These are phyloP conservation scores for Euryodendron excelsum DNA, from an alignment of 148 eudicot species.

Conservation along the genomic window DNA sequence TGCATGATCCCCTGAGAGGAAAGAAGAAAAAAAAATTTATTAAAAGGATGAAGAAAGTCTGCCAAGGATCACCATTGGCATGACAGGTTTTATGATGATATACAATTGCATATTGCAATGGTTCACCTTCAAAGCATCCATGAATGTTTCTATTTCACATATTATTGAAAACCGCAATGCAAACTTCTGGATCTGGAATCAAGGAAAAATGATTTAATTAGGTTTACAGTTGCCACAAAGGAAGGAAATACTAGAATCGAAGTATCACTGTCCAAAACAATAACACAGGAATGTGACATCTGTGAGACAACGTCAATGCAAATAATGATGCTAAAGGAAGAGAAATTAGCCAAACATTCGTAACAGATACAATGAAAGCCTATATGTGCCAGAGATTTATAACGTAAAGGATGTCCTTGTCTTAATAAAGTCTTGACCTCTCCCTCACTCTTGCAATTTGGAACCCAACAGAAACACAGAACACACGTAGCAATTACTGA, in stretches of 20 bases:
- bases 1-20: constrained; percentile 48
- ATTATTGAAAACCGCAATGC: constrained; percentile 52
- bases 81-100: neutral
- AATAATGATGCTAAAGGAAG: neutral
- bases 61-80: constrained; percentile 3
- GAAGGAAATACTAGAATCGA: neutral
- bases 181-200: constrained; percentile 81
- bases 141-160: constrained; percentile 44
- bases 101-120: neutral
- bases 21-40: neutral
- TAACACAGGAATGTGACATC: neutral
- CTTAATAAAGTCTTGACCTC: too few species aligned
- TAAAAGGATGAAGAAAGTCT: neutral
- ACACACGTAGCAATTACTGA: too few species aligned
- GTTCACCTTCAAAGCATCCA: constrained; percentile 52
- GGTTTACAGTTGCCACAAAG: neutral
- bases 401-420: neutral
- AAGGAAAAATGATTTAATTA: constrained; percentile 7
- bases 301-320: neutral
- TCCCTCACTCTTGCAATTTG: neutral
- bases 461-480: neutral
- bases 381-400: neutral
- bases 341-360: neutral
- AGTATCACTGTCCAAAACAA: neutral
- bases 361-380: neutral